These are phyloP conservation scores for Candida sp. DNA, from an alignment of 1,139 yeast genomes.

Conservation along the genomic window DNA sequence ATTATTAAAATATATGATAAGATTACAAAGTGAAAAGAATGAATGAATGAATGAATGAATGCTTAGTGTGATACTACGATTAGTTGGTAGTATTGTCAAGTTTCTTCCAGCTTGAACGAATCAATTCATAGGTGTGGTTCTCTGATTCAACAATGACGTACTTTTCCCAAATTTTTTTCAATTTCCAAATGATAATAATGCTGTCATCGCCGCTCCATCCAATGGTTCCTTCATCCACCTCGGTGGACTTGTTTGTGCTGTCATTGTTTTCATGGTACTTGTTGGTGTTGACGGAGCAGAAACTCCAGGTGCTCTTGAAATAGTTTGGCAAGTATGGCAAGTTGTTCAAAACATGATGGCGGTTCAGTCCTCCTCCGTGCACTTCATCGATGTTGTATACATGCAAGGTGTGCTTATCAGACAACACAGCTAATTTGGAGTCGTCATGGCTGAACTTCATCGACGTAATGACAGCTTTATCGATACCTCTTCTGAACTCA, in stretches of 20 bases:
- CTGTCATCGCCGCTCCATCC: conserved; percentile 83
- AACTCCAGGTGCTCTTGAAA: conserved; percentile 89
- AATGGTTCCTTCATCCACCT: conserved; percentile 63
- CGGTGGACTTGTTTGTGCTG: conserved; percentile 26
- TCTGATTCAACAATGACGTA: conserved; percentile 63
- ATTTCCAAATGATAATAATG: conserved; percentile 73
- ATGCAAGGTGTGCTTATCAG: conserved; percentile 90
- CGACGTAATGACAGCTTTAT: conserved; percentile 78
- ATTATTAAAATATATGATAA: background rate
- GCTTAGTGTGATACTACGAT: no score
- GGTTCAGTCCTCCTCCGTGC: conserved; percentile 33
- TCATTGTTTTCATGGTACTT: conserved; percentile 33
- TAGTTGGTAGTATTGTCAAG: conserved; percentile 33
- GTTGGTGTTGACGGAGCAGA: conserved; percentile 75
- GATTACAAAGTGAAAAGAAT: no score
- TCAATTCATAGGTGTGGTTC: conserved; percentile 6
- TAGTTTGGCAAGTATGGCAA: conserved; percentile 65
- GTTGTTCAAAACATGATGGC: conserved; percentile 70
- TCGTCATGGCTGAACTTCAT: conserved; percentile 86
- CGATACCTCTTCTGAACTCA: conserved; percentile 90
- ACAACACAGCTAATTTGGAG: conserved; percentile 76
- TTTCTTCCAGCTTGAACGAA: conserved; percentile 78
- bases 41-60: no score
- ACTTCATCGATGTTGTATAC: conserved; percentile 57
- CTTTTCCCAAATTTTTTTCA: conserved; percentile 82